Conservation (phyloP, 352 stramenopile genomes). For the Thraustotheca clavata region DNA sequence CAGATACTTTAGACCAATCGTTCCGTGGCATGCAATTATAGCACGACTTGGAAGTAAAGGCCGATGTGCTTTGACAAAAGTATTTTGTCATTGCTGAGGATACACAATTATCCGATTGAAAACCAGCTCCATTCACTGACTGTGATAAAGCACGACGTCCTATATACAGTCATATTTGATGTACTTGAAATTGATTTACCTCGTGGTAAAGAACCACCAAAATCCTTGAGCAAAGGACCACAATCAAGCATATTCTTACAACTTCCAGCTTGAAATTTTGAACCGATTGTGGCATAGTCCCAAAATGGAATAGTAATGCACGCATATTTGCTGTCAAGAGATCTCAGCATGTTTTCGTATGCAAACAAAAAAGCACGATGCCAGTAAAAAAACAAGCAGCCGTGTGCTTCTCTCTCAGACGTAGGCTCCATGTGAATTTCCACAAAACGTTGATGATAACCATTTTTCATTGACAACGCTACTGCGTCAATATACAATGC, state of each 20-base stretch:
- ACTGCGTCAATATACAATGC: conserved; percentile 38
- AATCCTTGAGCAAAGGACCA: conserved; percentile 22
- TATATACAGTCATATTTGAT: conserved; percentile 17
- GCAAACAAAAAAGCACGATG: conserved; percentile 50
- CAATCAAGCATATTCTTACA: conserved; percentile 26
- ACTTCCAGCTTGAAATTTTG: conserved; percentile 45
- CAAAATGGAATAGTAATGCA: conserved; percentile 60
- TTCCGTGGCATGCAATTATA: conserved; percentile 57
- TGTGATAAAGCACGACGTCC: neutral
- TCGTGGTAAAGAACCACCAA: conserved; percentile 21
- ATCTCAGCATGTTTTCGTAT: conserved; percentile 70
- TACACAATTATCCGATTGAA: conserved; percentile 48
- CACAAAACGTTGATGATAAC: conserved; percentile 45
- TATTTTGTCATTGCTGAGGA: conserved; percentile 37
- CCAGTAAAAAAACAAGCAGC: conserved; percentile 71
- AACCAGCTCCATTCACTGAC: conserved; percentile 43
- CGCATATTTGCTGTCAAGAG: conserved; percentile 27
- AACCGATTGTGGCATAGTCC: conserved; percentile 38
- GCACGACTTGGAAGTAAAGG: neutral
- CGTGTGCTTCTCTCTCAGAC: conserved; percentile 43
- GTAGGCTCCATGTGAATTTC: conserved; percentile 42
- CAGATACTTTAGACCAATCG: conserved; percentile 36
- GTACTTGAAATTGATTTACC: conserved; percentile 19
- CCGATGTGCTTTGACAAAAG: conserved; percentile 45
- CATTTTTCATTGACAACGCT: conserved; percentile 38